phyloP scores from a whole-genome alignment of 2,329 filamentous ascomycete species.

The Colletotrichum agaves region DNA sequence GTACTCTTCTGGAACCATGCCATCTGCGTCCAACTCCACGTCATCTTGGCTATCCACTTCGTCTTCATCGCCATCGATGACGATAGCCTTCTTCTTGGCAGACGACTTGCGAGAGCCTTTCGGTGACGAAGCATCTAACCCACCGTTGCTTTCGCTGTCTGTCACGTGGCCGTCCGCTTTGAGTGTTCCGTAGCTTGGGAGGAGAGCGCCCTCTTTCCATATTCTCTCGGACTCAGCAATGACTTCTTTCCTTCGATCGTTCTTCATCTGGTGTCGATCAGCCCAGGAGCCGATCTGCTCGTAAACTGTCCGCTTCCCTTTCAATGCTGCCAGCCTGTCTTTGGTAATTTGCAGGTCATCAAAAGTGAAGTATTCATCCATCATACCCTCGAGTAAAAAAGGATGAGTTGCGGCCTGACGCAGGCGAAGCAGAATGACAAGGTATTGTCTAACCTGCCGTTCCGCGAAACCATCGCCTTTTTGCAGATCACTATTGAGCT shows the following conservation, averaged over 20 bases:
- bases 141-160: background rate
- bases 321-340: background rate
- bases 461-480: background rate
- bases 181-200: background rate
- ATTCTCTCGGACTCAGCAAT: background rate
- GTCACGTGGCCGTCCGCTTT: background rate
- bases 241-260: background rate
- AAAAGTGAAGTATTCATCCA: background rate
- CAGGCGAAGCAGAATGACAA: constrained; percentile 14
- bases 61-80: background rate
- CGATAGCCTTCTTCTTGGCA: accelerated
- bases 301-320: background rate
- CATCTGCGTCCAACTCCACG: background rate
- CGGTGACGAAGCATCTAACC: no score
- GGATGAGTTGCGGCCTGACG: constrained; percentile 44
- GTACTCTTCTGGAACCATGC: background rate
- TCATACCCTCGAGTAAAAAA: constrained; percentile 42
- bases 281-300: constrained; percentile 21
- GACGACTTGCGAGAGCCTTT: no score
- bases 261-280: background rate
- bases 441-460: background rate
- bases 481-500: background rate
- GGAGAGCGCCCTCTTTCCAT: background rate
- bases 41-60: constrained; percentile 11
- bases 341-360: background rate